Evolutionary conservation across 129 eudicot species (phyloP).

Genomic region (Lonicera japonica): DNA sequence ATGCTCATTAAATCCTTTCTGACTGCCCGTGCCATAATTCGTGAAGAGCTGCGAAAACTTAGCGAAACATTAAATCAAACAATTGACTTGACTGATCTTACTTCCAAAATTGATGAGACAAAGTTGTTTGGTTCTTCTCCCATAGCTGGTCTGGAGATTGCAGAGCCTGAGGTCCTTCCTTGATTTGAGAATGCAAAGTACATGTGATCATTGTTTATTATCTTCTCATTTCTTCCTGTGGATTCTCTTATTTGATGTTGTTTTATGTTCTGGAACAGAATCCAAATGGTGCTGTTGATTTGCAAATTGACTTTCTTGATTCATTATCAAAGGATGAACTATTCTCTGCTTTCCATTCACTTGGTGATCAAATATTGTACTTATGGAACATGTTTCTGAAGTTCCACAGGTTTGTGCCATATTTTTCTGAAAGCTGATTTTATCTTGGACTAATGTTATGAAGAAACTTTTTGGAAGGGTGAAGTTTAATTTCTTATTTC

Average conservation of each 20-base stretch:
- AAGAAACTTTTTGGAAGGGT: background rate
- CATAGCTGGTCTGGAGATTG: conserved; percentile 17
- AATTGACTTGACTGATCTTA: conserved; percentile 52
- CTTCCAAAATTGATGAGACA: conserved; percentile 41
- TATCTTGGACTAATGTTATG: background rate
- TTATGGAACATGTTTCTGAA: conserved; percentile 77
- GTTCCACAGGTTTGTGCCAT: conserved; percentile 90
- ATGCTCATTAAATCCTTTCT: conserved; percentile 65
- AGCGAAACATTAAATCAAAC: conserved; percentile 60
- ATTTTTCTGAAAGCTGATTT: background rate
- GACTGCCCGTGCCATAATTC: conserved; percentile 58
- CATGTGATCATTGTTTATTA: background rate
- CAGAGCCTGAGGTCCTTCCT: conserved; percentile 47
- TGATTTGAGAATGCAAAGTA: conserved; percentile 7
- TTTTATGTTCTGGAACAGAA: conserved; percentile 40
- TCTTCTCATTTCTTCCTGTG: conserved; percentile 5
- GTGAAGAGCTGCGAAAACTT: conserved; percentile 69
- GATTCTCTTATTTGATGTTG: background rate
- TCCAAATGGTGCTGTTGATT: conserved; percentile 35
- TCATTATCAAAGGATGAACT: conserved; percentile 61
- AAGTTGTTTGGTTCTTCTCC: conserved; percentile 28
- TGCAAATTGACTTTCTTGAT: conserved; percentile 37
- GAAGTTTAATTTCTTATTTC: background rate
- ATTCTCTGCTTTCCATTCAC: conserved; percentile 39
- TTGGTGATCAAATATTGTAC: conserved; percentile 62